Conservation (phyloP, 352 stramenopile genomes). For the Globisporangium rhizosaccharum region DNA sequence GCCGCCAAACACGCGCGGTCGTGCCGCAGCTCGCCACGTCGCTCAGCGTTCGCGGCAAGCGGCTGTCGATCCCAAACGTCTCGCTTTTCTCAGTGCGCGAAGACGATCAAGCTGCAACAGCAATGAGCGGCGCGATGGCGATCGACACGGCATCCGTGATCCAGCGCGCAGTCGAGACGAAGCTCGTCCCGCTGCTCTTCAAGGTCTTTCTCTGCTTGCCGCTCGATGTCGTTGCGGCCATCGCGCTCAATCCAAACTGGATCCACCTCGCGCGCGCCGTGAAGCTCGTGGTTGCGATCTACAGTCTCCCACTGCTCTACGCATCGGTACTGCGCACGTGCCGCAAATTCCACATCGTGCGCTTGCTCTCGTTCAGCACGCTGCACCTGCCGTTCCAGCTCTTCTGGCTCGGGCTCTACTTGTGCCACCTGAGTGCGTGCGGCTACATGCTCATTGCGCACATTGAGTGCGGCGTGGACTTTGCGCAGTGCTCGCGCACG, state of each 20-base stretch:
- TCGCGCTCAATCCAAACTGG: slow-evolving; percentile 10
- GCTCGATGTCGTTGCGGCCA: slow-evolving; percentile 9
- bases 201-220: slow-evolving; percentile 8
- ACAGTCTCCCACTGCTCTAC: slow-evolving; percentile 7
- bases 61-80: not conserved
- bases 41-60: not conserved
- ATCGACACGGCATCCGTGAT: slow-evolving; percentile 8
- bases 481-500: slow-evolving; percentile 8
- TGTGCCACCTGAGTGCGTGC: slow-evolving; percentile 18
- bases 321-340: slow-evolving; percentile 6
- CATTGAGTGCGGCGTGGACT: slow-evolving; percentile 18
- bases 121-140: not conserved
- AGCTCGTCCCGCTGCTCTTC: slow-evolving; percentile 1
- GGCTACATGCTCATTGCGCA: slow-evolving; percentile 25
- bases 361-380: slow-evolving; percentile 16
- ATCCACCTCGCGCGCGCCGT: slow-evolving; percentile 15
- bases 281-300: slow-evolving; percentile 6
- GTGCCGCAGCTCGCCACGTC: slow-evolving; percentile 4
- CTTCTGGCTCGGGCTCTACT: slow-evolving; percentile 18
- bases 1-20: not conserved
- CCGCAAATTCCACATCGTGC: slow-evolving; percentile 10
- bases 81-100: slow-evolving; percentile 11
- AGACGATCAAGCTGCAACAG: not conserved
- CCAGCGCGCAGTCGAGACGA: not conserved
- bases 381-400: slow-evolving; percentile 11